Base-by-base conservation (phyloP, 2,329 filamentous ascomycete genomes). In the Catunica adiposa region DNA sequence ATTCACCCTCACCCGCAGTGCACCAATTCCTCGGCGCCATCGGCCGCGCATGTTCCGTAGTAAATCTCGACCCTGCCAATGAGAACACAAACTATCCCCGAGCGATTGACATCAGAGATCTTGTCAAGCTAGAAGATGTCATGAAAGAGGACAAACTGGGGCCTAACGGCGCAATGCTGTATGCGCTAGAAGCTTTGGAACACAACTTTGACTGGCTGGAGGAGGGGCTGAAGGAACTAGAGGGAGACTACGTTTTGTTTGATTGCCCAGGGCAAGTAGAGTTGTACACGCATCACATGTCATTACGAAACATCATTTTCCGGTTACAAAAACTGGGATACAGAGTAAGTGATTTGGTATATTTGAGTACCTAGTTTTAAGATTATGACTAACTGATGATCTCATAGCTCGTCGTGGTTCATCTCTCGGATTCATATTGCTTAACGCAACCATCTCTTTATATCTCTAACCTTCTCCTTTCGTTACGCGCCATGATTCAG, bases 211-310 rank as follows among this genome's bases (percentile, higher is more conserved):
- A 94, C 61, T 98, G 89, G 89, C 70, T 98, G 14, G 85, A 89
- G 64, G 77, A 86, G 53, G 84, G 86, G 1, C 67, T 98, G 61
- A 85, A 84, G 62, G 78, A 83, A 64, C 74, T 95, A 42, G 84
- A 78, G 70, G 87, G 96, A 61, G 89, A 97, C 62, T 98, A 97
- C 65, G 71, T 98, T 56, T 70, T 98, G 9, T 96, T 98, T 61
- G 92, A 98, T 70, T 97, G 92, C 62, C 92, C 92, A 0, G 92
- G 92, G 0, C 92, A 98, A 67, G 90, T 97, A 51, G 92, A 98
- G 70, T 77, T 98, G 4, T 97, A 96, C 65, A 97, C 90, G 48
- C 92, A 97, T 66, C 92, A 98, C 70, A 82, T 83, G 56, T 94
- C 89, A 14, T 71, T 98, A 62, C 81, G 92, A 57, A 94, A 94